These are phyloP conservation scores for Nicotiana undulata DNA, from an alignment of 257 asterid species.

Conservation along the genomic window DNA sequence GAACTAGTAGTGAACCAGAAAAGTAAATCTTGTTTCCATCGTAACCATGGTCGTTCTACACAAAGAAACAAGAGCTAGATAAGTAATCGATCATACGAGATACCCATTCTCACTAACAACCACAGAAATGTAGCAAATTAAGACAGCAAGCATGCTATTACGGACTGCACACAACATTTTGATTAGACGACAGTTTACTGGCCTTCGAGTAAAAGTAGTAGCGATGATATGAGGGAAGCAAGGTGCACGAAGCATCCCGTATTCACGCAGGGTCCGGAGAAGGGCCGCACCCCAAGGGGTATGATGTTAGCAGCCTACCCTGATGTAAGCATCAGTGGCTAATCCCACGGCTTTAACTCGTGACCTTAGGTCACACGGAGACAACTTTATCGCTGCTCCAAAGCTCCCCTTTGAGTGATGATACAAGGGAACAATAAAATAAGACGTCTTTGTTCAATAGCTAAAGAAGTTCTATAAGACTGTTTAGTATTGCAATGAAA, in stretches of 20 bases:
- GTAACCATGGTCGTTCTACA: constrained; percentile 26
- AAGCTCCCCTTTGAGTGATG: background rate
- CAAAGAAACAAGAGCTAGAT: background rate
- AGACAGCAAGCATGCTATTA: background rate
- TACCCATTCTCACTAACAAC: background rate
- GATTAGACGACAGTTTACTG: background rate
- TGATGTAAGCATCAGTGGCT: too few relatives aligned
- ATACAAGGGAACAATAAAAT: background rate
- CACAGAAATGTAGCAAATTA: background rate
- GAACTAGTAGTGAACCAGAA: constrained; percentile 64
- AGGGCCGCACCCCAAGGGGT: too few relatives aligned
- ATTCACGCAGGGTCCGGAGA: too few relatives aligned
- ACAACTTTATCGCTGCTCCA: too few relatives aligned
- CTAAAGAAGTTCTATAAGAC: background rate
- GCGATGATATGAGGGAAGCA: too few relatives aligned
- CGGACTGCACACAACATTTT: background rate
- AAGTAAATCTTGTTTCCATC: constrained; percentile 49
- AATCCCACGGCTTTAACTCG: too few relatives aligned
- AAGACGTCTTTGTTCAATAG: background rate
- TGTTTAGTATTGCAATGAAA: background rate
- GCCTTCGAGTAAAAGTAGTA: background rate
- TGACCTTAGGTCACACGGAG: too few relatives aligned
- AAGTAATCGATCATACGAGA: background rate
- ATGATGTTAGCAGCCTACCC: too few relatives aligned
- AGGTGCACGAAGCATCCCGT: too few relatives aligned